Conservation (phyloP, 2,329 filamentous ascomycete genomes). For the Penicillium sp. region DNA sequence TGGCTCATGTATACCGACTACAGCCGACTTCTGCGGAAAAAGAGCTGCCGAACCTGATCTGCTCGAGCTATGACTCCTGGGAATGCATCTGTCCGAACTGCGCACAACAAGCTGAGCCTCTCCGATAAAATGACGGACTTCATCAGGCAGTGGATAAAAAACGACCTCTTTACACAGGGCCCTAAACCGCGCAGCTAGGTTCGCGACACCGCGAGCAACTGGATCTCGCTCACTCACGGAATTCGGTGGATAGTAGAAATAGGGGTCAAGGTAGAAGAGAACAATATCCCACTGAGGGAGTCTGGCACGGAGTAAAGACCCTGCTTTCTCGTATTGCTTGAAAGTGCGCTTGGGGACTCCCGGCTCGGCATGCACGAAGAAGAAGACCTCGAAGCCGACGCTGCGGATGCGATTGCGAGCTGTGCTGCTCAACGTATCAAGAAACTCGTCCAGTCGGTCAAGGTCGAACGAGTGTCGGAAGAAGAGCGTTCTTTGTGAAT, state of each 20-base stretch:
- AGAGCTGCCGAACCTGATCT: background rate
- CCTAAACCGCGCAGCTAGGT: conserved; percentile 30
- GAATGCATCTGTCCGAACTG: conserved; percentile 1
- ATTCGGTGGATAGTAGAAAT: conserved; percentile 31
- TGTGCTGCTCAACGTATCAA: conserved; percentile 32
- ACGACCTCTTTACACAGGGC: conserved; percentile 25
- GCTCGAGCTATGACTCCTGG: background rate
- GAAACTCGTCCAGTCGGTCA: conserved; percentile 28
- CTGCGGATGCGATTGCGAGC: conserved; percentile 31
- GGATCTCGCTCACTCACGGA: conserved; percentile 27
- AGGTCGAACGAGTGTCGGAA: conserved; percentile 35
- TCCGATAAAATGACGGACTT: conserved; percentile 25
- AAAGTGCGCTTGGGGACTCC: conserved; percentile 33
- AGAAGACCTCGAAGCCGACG: conserved; percentile 36
- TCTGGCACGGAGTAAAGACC: conserved; percentile 22
- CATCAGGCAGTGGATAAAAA: conserved; percentile 30
- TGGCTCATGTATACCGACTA: background rate
- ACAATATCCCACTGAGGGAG: conserved; percentile 27
- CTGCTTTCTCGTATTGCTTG: conserved; percentile 29
- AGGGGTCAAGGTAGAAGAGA: conserved; percentile 34
- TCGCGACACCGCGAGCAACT: conserved; percentile 29
- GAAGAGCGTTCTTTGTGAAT: conserved; percentile 34
- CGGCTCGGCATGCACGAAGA: conserved; percentile 35
- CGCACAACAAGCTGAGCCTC: conserved; percentile 22
- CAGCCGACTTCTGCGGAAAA: background rate